Conservation (phyloP, 345 rosid genomes). For the Iberis pinnata region DNA sequence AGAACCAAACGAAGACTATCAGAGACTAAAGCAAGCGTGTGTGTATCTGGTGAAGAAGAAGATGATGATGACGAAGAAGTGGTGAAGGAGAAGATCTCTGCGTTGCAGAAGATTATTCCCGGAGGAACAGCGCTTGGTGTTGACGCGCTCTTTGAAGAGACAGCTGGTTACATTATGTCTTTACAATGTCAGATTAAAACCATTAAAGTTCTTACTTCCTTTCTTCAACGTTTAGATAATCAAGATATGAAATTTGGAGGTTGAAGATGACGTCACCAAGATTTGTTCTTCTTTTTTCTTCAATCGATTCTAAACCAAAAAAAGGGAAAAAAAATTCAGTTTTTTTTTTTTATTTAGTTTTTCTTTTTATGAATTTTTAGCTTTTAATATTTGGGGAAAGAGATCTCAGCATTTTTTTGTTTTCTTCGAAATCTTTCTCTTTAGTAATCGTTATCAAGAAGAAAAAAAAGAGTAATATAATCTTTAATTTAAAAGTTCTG, state of each 20-base stretch:
- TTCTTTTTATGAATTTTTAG: background rate
- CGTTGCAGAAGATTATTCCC: conserved; percentile 69
- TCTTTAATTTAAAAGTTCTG: conserved; percentile 1
- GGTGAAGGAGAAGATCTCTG: conserved; percentile 45
- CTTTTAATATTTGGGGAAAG: conserved; percentile 23
- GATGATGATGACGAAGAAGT: conserved; percentile 33
- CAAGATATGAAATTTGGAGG: conserved; percentile 53
- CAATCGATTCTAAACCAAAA: background rate
- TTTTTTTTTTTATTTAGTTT: conserved; percentile 2
- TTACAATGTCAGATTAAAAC: conserved; percentile 56
- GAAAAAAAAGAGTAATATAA: background rate
- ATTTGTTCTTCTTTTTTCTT: conserved; percentile 13
- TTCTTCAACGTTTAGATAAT: conserved; percentile 45
- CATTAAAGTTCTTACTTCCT: conserved; percentile 44
- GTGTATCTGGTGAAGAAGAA: conserved; percentile 10
- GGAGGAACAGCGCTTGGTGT: conserved; percentile 56
- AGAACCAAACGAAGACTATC: conserved; percentile 28
- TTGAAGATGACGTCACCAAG: conserved; percentile 25
- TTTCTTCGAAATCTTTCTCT: conserved; percentile 26
- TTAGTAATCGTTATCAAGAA: background rate
- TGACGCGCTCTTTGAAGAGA: conserved; percentile 61
- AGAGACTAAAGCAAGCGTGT: conserved; percentile 18
- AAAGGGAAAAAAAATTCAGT: background rate
- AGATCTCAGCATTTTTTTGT: conserved; percentile 22
- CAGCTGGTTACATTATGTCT: conserved; percentile 58